Evolutionary conservation across 2,329 filamentous ascomycete species (phyloP).

Genomic region (Capronia americana): DNA sequence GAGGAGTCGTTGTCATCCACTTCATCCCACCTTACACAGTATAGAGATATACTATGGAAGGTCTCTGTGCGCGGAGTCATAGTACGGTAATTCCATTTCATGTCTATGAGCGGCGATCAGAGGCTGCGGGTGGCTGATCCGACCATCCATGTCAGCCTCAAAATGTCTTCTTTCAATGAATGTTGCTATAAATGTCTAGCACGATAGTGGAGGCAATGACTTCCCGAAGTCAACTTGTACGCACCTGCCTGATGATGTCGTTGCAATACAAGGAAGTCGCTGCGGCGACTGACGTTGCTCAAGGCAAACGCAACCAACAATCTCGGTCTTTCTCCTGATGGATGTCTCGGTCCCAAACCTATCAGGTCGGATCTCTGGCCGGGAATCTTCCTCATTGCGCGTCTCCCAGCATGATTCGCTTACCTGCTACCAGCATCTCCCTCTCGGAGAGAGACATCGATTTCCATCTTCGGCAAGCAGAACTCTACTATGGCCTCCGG

Average conservation of each 20-base stretch:
- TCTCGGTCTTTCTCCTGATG: constrained; percentile 2
- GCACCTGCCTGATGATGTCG: constrained; percentile 7
- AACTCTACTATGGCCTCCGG: constrained; percentile 37
- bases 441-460: constrained; percentile 46
- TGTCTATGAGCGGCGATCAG: background rate
- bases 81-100: background rate
- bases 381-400: background rate
- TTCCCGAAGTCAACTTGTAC: background rate
- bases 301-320: background rate
- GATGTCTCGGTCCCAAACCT: background rate
- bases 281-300: background rate
- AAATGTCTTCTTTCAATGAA: background rate
- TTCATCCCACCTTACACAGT: background rate
- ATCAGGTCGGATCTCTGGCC: constrained; percentile 11
- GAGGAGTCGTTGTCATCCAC: background rate
- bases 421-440: constrained; percentile 44
- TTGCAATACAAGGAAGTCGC: constrained; percentile 7
- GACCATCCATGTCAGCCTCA: constrained; percentile 14
- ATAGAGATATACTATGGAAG: background rate
- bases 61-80: background rate
- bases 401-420: constrained; percentile 43
- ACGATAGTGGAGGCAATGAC: background rate
- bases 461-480: constrained; percentile 41
- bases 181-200: constrained; percentile 15
- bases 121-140: background rate